phyloP scores from a whole-genome alignment of 345 rosid genomes.

The Arabidopsis arenosa region DNA sequence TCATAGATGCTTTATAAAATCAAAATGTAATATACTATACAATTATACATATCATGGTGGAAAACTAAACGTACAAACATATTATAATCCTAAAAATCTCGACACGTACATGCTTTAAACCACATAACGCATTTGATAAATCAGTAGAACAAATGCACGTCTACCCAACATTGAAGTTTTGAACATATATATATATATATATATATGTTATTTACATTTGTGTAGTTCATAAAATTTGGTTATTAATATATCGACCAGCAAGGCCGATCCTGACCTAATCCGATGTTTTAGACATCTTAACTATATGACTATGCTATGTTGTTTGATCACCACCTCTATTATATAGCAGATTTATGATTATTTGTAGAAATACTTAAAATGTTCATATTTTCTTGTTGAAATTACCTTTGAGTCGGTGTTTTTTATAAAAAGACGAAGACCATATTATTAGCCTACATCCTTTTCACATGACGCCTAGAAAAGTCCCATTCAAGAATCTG shows the following conservation, averaged over 20 bases:
- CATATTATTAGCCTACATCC: constrained; percentile 27
- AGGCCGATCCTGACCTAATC: too few species aligned
- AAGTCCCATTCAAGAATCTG: neutral
- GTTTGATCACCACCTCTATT: neutral
- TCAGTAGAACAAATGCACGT: neutral
- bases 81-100: too few species aligned
- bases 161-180: neutral
- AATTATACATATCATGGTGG: too few species aligned
- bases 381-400: constrained; percentile 7
- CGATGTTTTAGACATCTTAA: too few species aligned
- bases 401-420: constrained; percentile 16
- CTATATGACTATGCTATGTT: neutral
- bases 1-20: too few species aligned
- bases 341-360: neutral
- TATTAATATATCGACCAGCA: too few species aligned
- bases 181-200: too few species aligned
- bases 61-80: too few species aligned
- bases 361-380: neutral
- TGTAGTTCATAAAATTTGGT: neutral
- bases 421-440: neutral
- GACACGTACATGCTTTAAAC: too few species aligned
- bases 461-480: constrained; percentile 1
- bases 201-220: neutral
- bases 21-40: too few species aligned
- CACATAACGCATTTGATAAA: neutral